Evolutionary conservation across 352 stramenopile genomes (phyloP), one percentile per base, ranked within the genome.

Genomic region (Thraustochytrium sp.): DNA sequence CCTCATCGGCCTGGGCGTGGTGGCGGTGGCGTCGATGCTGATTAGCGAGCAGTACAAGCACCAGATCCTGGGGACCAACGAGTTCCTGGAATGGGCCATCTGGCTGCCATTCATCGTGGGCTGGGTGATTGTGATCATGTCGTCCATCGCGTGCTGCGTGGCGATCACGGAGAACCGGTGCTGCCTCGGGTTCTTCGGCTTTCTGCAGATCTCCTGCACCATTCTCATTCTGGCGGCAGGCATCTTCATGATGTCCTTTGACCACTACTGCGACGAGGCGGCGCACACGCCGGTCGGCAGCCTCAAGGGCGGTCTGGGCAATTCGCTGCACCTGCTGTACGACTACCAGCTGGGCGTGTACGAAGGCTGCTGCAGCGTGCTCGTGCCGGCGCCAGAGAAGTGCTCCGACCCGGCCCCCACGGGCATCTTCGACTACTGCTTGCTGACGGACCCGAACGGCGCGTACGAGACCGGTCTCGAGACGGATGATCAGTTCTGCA

Each of bases 31-130:
- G 29, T 34, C 49, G 23, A 64, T 64, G 26, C 49, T 77, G 8
- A 31, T 77, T 11, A 44, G 18, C 34, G 65, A 77, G 65, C 65
- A 77, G 65, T 77, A 77, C 65, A 77, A 77, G 65, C 49, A 77
- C 49, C 21, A 77, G 65, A 44, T 77, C 21, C 37, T 77, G 9
- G 65, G 65, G 26, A 46, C 65, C 40, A 23, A 54, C 18, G 46
- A 61, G 9, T 62, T 37, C 42, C 42, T 62, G 29, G 13, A 18
- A 16, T 77, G 65, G 65, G 49, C 49, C 16, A 26, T 77, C 13
- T 77, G 65, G 65, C 68, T 62, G 18, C 65, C 65, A 8, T 77
- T 77, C 65, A 37, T 23, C 42, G 42, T 77, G 42, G 42, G 42
- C 13, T 62, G 42, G 65, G 29, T 77, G 26, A 55, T 77, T 23